Evolutionary conservation across 371 early-diverging fungal species (phyloP), one percentile per base, ranked within the genome.

Genomic region (Circinella umbellata): DNA sequence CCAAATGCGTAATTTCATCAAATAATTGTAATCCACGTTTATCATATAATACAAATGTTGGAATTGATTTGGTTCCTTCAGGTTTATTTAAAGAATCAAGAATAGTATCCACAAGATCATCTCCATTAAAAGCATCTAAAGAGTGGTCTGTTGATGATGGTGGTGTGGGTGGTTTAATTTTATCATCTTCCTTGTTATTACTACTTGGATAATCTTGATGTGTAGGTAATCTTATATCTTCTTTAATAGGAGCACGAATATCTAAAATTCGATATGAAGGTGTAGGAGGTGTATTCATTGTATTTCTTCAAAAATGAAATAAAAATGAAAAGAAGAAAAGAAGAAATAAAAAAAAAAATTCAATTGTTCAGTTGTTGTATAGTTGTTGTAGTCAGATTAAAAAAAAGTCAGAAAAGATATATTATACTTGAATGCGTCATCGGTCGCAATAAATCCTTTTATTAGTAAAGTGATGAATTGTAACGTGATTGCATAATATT

Each of bases 1-100:
- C 86, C 61, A 91, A 72, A 63, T 94, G 91, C 2, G 96, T 96
- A 68, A 97, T 95, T 63, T 91, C 82, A 80, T 96, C 96, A 83
- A 93, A 97, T 37, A 94, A 78, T 63, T 93, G 94, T 15, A 97
- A 78, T 0, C 97, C 97, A 0, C 76, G 73, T 57, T 92, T 92
- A 70, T 95, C 93, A 69, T 97, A 97, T 17, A 96, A 88, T 8
- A 95, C 88, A 69, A 91, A 82, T 0, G 91, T 91, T 15, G 94
- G 93, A 46, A 91, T 84, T 0, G 82, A 79, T 72, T 89, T 89
- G 61, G 76, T 73, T 8, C 72, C 66, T 8, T 54, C 36, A 4
- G 78, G 74, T 49, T 78, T 67, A 15, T 68, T 66, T 11, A 91
- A 77, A 1, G 83, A 78, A 0, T 82, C 74, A 1, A 90, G 36